Evolutionary conservation across 139 green algal genomes (phyloP).

Genomic region (Chlamydomonas sphaeroides): DNA sequence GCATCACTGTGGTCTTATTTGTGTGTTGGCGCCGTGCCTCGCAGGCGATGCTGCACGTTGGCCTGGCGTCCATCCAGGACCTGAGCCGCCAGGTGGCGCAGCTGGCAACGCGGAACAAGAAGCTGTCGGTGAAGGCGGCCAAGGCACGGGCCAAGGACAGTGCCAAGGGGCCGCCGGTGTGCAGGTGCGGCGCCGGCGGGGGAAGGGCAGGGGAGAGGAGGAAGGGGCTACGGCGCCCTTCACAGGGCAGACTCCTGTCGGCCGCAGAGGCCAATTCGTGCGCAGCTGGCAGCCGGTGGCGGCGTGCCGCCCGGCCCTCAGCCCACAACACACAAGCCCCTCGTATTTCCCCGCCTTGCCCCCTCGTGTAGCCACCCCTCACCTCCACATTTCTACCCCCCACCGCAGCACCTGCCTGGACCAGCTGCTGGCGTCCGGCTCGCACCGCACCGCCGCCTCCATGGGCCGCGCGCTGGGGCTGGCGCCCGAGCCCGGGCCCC

Average conservation of each 20-base stretch:
- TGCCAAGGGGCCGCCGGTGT: background rate
- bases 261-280: too few species aligned
- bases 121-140: background rate
- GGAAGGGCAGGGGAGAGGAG: too few species aligned
- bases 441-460: background rate
- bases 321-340: too few species aligned
- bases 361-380: too few species aligned
- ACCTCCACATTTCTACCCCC: too few species aligned
- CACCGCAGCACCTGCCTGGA: conserved; percentile 14
- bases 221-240: too few species aligned
- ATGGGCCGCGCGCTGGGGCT: background rate
- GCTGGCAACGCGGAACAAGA: conserved; percentile 32
- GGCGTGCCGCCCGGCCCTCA: too few species aligned
- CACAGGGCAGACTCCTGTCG: too few species aligned
- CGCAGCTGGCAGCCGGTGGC: too few species aligned
- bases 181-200: conserved; percentile 12
- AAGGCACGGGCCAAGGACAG: background rate
- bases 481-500: background rate
- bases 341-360: too few species aligned
- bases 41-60: conserved; percentile 34
- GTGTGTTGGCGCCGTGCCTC: too few species aligned
- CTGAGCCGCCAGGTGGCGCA: conserved; percentile 27
- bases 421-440: conserved; percentile 5
- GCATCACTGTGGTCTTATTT: too few species aligned
- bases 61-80: conserved; percentile 37